Percentiles rank a stretch among this genome's conserved stretches.
phyloP scores from a whole-genome alignment of 2,329 filamentous ascomycete genomes.

The Teratosphaeria viscida region DNA sequence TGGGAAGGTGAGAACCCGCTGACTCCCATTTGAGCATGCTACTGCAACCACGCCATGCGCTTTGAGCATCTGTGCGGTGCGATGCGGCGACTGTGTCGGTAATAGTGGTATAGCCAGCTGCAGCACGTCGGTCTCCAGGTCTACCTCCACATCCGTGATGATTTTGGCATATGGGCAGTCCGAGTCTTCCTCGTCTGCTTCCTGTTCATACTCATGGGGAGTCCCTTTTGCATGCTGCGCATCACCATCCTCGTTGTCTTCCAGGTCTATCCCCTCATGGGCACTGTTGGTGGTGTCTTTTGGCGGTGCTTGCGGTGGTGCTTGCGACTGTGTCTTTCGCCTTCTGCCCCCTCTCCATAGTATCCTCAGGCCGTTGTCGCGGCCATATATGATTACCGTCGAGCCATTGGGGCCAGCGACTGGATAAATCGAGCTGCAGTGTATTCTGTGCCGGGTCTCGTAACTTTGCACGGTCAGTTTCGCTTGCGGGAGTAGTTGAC shows the following conservation, averaged over 20 bases:
- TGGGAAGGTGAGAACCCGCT: slow-evolving; percentile 15
- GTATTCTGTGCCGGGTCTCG: slow-evolving; percentile 48
- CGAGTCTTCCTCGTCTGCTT: slow-evolving; percentile 49
- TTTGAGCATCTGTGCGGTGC: slow-evolving; percentile 17
- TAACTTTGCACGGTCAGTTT: slow-evolving; percentile 36
- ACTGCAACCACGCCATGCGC: slow-evolving; percentile 40
- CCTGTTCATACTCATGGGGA: slow-evolving; percentile 38
- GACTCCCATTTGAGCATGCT: slow-evolving; percentile 46
- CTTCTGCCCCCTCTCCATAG: slow-evolving; percentile 49
- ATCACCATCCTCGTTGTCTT: slow-evolving; percentile 44
- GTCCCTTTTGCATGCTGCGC: slow-evolving; percentile 16
- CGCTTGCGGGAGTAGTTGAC: background rate
- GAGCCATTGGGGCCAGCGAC: slow-evolving; percentile 50
- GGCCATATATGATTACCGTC: slow-evolving; percentile 49
- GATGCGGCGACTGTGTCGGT: slow-evolving; percentile 1
- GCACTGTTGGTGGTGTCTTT: slow-evolving; percentile 15
- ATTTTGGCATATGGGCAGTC: slow-evolving; percentile 45
- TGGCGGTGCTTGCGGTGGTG: background rate
- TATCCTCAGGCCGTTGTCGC: slow-evolving; percentile 47
- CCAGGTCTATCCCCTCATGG: slow-evolving; percentile 46
- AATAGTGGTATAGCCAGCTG: slow-evolving; percentile 39
- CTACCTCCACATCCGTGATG: slow-evolving; percentile 45
- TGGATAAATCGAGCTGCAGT: slow-evolving; percentile 48
- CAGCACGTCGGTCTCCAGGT: slow-evolving; percentile 43
- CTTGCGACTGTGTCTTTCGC: slow-evolving; percentile 4